Evolutionary conservation across 768 basidiomycete species (phyloP).

Genomic region (Trichaptum fuscoviolaceum): DNA sequence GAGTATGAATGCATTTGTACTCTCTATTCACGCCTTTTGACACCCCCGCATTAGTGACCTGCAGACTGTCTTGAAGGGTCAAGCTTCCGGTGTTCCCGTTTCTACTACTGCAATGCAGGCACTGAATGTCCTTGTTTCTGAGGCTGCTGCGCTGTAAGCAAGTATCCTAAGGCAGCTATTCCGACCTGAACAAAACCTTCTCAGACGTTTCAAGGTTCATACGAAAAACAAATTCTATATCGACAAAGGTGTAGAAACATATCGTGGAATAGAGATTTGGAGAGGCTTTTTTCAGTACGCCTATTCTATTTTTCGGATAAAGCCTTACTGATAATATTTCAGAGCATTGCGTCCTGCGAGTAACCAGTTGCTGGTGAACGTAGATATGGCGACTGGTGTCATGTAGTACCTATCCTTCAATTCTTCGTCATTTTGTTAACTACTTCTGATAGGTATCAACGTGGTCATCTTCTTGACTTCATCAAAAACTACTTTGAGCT

Average conservation of each 20-base stretch:
- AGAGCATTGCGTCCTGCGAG: slow-evolving; percentile 16
- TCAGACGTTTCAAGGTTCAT: not conserved
- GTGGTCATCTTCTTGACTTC: slow-evolving; percentile 8
- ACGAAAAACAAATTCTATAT: not conserved
- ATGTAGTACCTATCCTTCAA: slow-evolving; percentile 14
- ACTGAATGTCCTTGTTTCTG: not conserved
- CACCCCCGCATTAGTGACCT: not conserved
- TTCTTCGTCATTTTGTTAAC: not conserved
- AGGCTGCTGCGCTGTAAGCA: not conserved
- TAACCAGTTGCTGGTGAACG: slow-evolving; percentile 20
- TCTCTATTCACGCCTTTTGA: not conserved
- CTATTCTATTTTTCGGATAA: not conserved
- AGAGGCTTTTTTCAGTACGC: not conserved
- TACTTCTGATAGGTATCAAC: slow-evolving; percentile 8
- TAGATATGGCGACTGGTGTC: slow-evolving; percentile 21
- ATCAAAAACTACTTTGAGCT: slow-evolving; percentile 5
- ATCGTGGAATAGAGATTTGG: not conserved
- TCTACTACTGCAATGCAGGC: not conserved
- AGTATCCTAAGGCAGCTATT: not conserved
- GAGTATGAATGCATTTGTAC: not conserved
- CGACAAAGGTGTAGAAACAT: not conserved
- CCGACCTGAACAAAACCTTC: not conserved
- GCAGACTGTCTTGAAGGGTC: not conserved
- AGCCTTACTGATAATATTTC: not conserved
- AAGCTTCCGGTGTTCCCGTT: not conserved